Evolutionary conservation across 163 green algal species (phyloP).

Genomic region (Chlamydomonas reinhardtii): DNA sequence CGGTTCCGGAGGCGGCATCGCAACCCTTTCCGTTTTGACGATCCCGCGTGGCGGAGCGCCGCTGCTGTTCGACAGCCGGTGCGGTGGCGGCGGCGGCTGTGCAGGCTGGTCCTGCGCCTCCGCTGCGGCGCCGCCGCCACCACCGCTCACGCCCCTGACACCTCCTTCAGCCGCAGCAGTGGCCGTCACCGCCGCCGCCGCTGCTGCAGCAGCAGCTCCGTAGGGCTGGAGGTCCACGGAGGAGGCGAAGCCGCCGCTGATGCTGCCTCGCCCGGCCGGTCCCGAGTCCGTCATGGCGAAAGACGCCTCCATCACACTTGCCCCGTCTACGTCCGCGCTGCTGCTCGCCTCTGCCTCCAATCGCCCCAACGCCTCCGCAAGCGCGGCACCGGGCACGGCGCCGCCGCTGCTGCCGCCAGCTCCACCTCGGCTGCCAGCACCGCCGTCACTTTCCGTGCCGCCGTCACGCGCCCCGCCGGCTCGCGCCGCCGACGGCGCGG

Average conservation of each 20-base stretch:
- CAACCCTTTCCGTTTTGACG: too few species aligned
- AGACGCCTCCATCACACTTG: conserved; percentile 23
- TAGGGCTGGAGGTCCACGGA: conserved; percentile 30
- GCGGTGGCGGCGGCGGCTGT: too few species aligned
- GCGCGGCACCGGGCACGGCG: not conserved
- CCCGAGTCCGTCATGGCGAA: conserved; percentile 35
- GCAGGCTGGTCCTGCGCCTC: too few species aligned
- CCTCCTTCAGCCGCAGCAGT: not conserved
- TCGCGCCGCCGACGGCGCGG: too few species aligned
- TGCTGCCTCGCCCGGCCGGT: conserved; percentile 12
- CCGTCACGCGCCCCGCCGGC: too few species aligned
- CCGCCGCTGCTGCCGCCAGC: too few species aligned
- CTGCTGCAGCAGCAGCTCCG: not conserved
- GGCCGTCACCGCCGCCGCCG: not conserved
- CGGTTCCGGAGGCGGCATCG: too few species aligned
- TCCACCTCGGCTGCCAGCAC: not conserved
- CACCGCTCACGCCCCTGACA: too few species aligned
- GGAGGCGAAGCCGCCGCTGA: conserved; percentile 7
- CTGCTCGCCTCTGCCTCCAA: conserved; percentile 2
- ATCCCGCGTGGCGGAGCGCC: too few species aligned
- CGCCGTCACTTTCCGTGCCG: too few species aligned
- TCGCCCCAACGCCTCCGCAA: conserved; percentile 4
- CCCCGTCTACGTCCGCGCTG: not conserved
- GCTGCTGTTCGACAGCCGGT: too few species aligned
- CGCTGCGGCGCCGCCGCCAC: too few species aligned